Percentiles rank a stretch among this genome's conserved stretches.
phyloP scores from a whole-genome alignment of 345 rosid species.

The Eucalyptus cloeziana region DNA sequence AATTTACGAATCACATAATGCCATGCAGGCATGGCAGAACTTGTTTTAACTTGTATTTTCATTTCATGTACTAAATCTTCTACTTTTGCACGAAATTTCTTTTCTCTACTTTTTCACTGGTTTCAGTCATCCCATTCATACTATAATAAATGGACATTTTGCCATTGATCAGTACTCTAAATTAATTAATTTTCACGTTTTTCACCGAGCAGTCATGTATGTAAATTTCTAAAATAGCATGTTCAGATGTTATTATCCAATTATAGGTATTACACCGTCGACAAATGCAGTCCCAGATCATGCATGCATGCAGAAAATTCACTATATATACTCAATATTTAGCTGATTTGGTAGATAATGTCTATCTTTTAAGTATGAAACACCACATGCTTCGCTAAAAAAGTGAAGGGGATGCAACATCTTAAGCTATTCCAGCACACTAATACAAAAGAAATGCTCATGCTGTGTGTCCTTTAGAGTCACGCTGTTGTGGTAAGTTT shows the following conservation, averaged over 20 bases:
- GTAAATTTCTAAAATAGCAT: not conserved
- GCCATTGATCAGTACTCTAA: not conserved
- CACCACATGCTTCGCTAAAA: not conserved
- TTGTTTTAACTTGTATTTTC: not conserved
- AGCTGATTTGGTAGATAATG: not conserved
- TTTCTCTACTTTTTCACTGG: not conserved
- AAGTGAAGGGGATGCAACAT: not conserved
- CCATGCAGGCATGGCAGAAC: not conserved
- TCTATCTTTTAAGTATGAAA: not conserved
- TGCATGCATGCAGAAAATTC: not conserved
- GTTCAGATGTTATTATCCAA: not conserved
- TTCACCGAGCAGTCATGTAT: not conserved
- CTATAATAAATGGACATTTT: not conserved
- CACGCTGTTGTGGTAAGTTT: not conserved
- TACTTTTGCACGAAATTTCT: not conserved
- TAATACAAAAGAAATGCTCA: not conserved
- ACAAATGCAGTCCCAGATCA: not conserved
- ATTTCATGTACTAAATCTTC: not conserved
- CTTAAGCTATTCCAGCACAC: not conserved
- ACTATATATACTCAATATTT: not conserved
- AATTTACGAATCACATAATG: not conserved
- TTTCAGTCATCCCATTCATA: not conserved
- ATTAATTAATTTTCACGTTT: not conserved
- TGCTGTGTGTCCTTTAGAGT: not conserved
- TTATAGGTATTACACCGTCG: not conserved